phyloP scores from a whole-genome alignment of 176 grass and related monocot genomes.

The Areca catechu region DNA sequence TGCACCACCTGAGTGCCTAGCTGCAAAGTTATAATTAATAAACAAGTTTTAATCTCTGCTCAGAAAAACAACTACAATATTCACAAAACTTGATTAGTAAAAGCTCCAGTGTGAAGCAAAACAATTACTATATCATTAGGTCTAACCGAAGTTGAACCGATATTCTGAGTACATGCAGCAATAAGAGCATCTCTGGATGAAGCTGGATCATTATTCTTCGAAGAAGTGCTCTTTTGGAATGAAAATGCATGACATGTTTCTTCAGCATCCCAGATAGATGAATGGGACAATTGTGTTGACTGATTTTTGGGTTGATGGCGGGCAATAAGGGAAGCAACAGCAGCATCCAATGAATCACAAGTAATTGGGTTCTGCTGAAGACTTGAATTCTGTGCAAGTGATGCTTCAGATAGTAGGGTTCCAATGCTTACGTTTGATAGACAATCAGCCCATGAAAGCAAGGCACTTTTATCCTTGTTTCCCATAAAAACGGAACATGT shows the following conservation, averaged over 20 bases:
- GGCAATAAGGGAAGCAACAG: slow-evolving; percentile 64
- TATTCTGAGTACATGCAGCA: slow-evolving; percentile 2
- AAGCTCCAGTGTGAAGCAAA: neutral
- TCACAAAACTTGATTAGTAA: no score
- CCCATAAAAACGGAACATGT: slow-evolving; percentile 35
- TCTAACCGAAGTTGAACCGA: slow-evolving; percentile 27
- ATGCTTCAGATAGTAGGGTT: slow-evolving; percentile 52
- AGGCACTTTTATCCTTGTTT: slow-evolving; percentile 30
- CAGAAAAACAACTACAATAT: neutral
- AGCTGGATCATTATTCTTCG: slow-evolving; percentile 12
- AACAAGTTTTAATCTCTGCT: slow-evolving; percentile 8
- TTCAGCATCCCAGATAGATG: slow-evolving; percentile 84
- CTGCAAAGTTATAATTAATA: slow-evolving; percentile 13
- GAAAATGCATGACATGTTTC: slow-evolving; percentile 84
- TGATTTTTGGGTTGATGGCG: slow-evolving; percentile 39
- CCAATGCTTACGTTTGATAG: slow-evolving; percentile 92
- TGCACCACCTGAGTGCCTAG: slow-evolving; percentile 8
- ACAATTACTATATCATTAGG: slow-evolving; percentile 26
- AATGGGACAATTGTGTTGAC: slow-evolving; percentile 16
- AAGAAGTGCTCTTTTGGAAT: slow-evolving; percentile 36
- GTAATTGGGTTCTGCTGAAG: slow-evolving; percentile 48
- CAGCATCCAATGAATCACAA: slow-evolving; percentile 94
- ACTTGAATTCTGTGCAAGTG: slow-evolving; percentile 31
- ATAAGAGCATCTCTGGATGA: slow-evolving; percentile 17
- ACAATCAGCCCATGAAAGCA: slow-evolving; percentile 64